Conservation (phyloP, 345 rosid species). For the Abelmoschus esculentus region DNA sequence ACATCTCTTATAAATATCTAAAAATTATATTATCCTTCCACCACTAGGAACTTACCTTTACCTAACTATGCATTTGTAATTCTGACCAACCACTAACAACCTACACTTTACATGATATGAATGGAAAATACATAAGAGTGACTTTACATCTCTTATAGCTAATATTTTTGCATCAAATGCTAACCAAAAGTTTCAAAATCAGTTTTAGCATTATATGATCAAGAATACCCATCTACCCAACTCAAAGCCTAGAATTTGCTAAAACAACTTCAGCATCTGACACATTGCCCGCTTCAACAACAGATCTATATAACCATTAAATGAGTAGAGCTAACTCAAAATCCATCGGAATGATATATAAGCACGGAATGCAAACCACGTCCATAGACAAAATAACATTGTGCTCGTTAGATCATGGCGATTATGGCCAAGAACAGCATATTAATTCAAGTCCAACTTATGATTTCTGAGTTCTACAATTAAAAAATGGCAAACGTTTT, state of each 20-base stretch:
- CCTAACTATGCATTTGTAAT: too few relatives aligned
- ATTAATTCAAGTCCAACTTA: too few relatives aligned
- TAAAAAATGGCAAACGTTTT: neutral
- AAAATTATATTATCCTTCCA: neutral
- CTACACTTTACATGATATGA: too few relatives aligned
- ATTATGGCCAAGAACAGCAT: neutral
- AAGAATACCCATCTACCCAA: neutral
- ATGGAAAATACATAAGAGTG: too few relatives aligned
- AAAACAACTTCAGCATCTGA: neutral
- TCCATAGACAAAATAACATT: neutral
- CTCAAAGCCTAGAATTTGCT: neutral
- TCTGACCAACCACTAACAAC: too few relatives aligned
- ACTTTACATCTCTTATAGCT: neutral
- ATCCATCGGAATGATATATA: neutral
- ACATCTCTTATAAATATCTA: neutral
- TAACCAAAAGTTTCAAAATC: neutral
- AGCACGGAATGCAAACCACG: neutral
- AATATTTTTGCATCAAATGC: neutral
- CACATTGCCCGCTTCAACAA: neutral
- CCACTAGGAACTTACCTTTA: neutral
- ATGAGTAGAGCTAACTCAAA: neutral
- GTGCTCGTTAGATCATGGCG: neutral
- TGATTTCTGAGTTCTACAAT: too few relatives aligned
- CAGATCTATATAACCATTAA: neutral
- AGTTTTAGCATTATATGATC: neutral